Percentiles rank a stretch among this genome's conserved stretches.
These are phyloP conservation scores for Yamadazyma tumulicola DNA, from an alignment of 805 yeast genomes.

Conservation along the genomic window DNA sequence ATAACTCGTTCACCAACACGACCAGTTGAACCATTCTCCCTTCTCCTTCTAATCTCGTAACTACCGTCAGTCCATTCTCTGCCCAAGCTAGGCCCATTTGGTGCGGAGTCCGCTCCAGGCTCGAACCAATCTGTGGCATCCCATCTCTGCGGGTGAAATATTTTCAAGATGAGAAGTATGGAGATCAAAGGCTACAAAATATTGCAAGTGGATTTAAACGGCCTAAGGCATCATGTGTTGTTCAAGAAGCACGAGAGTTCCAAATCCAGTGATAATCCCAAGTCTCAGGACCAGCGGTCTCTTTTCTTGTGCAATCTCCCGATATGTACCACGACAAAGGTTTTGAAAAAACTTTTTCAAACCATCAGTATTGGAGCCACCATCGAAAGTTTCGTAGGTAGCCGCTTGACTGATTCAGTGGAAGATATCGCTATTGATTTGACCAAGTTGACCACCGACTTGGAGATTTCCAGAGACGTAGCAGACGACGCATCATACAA, in stretches of 20 bases:
- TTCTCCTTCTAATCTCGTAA: too few species aligned
- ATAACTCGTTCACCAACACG: too few species aligned
- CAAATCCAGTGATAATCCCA: slow-evolving; percentile 35
- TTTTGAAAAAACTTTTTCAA: slow-evolving; percentile 55
- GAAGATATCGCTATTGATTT: slow-evolving; percentile 52
- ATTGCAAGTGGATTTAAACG: slow-evolving; percentile 42
- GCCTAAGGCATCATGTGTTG: slow-evolving; percentile 54
- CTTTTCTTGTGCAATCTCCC: slow-evolving; percentile 82
- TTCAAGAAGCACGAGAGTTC: slow-evolving; percentile 59
- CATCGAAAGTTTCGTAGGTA: slow-evolving; percentile 43
- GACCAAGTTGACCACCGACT: slow-evolving; percentile 56
- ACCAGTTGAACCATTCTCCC: too few species aligned
- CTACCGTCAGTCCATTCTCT: too few species aligned
- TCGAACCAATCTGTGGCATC: too few species aligned
- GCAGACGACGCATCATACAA: slow-evolving; percentile 29
- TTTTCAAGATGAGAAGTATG: slow-evolving; percentile 11
- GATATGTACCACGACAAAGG: slow-evolving; percentile 48
- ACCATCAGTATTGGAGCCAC: slow-evolving; percentile 63
- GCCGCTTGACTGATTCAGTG: slow-evolving; percentile 36
- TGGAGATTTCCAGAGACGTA: slow-evolving; percentile 20
- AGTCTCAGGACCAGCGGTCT: slow-evolving; percentile 39
- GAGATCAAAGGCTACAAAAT: slow-evolving; percentile 60
- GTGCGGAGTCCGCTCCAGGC: too few species aligned
- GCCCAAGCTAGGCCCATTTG: too few species aligned
- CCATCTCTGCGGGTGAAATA: slow-evolving; percentile 2